Evolutionary conservation across 2,329 filamentous ascomycete genomes (phyloP).

Genomic region (Raffaelea deltoideospora): DNA sequence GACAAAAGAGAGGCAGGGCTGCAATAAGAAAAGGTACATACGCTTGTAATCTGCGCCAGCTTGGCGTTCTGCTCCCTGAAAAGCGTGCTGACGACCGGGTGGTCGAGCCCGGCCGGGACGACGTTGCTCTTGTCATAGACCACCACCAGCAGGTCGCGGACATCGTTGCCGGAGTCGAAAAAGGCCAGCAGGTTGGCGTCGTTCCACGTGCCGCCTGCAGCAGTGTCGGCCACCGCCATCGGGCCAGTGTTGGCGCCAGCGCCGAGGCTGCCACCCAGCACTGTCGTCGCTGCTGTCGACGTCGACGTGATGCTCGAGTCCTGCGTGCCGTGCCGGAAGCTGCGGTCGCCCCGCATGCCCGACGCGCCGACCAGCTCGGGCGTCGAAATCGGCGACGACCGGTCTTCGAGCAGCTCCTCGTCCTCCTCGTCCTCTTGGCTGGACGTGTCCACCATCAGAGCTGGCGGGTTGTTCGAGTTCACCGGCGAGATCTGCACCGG

Average conservation of each 20-base stretch:
- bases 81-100: slow-evolving; percentile 65
- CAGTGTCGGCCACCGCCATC: slow-evolving; percentile 39
- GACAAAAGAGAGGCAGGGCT: background rate
- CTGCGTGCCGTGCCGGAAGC: slow-evolving; percentile 25
- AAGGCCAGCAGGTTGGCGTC: slow-evolving; percentile 76
- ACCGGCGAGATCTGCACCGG: slow-evolving; percentile 40
- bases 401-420: too few species aligned
- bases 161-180: slow-evolving; percentile 77
- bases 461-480: slow-evolving; percentile 40
- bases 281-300: slow-evolving; percentile 32
- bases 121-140: slow-evolving; percentile 87
- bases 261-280: too few species aligned
- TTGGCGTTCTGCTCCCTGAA: slow-evolving; percentile 81
- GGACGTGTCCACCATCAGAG: slow-evolving; percentile 54
- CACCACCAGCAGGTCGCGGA: slow-evolving; percentile 77
- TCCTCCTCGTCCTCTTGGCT: slow-evolving; percentile 52
- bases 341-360: slow-evolving; percentile 20
- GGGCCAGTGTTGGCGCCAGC: slow-evolving; percentile 6
- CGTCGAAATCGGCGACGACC: slow-evolving; percentile 46
- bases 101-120: slow-evolving; percentile 62
- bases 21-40: slow-evolving; percentile 33
- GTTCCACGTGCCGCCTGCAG: too few species aligned
- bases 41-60: slow-evolving; percentile 70
- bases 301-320: slow-evolving; percentile 38
- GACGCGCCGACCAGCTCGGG: slow-evolving; percentile 41